Evolutionary conservation across 208 protist genomes (phyloP).

Genomic region (Spongospora subterranea): DNA sequence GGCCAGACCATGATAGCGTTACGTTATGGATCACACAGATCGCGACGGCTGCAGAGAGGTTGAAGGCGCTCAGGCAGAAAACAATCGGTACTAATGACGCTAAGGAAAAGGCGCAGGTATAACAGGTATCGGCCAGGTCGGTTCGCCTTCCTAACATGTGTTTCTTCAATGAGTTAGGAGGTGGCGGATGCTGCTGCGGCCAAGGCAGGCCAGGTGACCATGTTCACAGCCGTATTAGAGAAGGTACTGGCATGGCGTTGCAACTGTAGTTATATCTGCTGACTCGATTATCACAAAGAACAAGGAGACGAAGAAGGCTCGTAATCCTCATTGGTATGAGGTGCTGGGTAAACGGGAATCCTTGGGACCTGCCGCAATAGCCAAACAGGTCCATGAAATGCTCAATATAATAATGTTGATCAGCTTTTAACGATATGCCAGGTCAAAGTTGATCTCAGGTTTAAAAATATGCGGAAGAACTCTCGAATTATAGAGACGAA

Average conservation of each 20-base stretch:
- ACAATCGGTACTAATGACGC: not conserved
- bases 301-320: too few species aligned
- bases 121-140: not conserved
- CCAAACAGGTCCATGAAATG: not conserved
- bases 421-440: not conserved
- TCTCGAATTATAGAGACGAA: slow-evolving; percentile 3
- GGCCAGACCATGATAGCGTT: not conserved
- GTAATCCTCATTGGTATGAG: slow-evolving; percentile 16
- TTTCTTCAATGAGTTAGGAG: not conserved
- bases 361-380: not conserved
- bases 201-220: not conserved
- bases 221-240: not conserved
- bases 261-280: not conserved
- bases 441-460: not conserved
- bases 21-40: not conserved
- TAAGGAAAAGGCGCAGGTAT: not conserved
- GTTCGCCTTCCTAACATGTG: too few species aligned
- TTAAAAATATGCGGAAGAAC: not conserved
- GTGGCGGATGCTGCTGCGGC: not conserved
- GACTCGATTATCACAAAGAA: not conserved
- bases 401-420: not conserved
- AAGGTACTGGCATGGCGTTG: not conserved
- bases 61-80: not conserved
- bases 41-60: not conserved
- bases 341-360: not conserved